These are phyloP conservation scores for Fusarium newnesense DNA, from an alignment of 2,329 filamentous ascomycete species.

Conservation along the genomic window DNA sequence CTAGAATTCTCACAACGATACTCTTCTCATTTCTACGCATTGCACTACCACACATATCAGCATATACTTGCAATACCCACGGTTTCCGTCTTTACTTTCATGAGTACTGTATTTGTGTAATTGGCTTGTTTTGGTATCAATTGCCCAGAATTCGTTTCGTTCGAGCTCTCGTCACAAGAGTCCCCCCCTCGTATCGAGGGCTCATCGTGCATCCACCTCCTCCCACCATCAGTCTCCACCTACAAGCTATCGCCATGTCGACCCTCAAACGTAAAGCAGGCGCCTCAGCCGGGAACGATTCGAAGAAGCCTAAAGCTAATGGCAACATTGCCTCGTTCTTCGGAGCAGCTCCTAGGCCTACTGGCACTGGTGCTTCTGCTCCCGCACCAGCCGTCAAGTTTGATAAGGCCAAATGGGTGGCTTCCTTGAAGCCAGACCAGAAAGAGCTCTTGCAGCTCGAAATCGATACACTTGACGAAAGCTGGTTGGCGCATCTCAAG, in stretches of 20 bases:
- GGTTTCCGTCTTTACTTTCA: background rate
- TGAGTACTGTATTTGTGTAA: background rate
- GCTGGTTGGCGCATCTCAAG: constrained; percentile 89
- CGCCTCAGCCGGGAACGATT: constrained; percentile 57
- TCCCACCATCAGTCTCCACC: constrained; percentile 29
- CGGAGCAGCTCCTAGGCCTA: constrained; percentile 68
- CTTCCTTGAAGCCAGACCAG: constrained; percentile 81
- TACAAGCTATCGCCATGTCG: constrained; percentile 55
- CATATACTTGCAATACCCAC: background rate
- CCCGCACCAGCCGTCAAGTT: constrained; percentile 66
- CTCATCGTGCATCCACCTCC: constrained; percentile 35
- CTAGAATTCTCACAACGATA: constrained; percentile 13
- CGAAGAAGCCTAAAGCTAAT: constrained; percentile 79
- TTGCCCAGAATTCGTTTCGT: constrained; percentile 31
- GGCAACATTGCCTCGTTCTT: constrained; percentile 93
- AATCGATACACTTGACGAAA: constrained; percentile 90
- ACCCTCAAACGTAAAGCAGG: constrained; percentile 75
- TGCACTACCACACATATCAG: background rate
- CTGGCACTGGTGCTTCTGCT: constrained; percentile 43
- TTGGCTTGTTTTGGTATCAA: background rate
- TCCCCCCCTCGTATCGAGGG: constrained; percentile 26
- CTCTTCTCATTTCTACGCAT: constrained; percentile 9
- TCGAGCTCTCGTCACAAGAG: constrained; percentile 15
- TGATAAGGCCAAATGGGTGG: constrained; percentile 91
- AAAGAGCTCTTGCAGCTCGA: constrained; percentile 85